These are phyloP conservation scores for Candolleomyces aberdarensis DNA, from an alignment of 768 basidiomycete genomes.

Conservation along the genomic window DNA sequence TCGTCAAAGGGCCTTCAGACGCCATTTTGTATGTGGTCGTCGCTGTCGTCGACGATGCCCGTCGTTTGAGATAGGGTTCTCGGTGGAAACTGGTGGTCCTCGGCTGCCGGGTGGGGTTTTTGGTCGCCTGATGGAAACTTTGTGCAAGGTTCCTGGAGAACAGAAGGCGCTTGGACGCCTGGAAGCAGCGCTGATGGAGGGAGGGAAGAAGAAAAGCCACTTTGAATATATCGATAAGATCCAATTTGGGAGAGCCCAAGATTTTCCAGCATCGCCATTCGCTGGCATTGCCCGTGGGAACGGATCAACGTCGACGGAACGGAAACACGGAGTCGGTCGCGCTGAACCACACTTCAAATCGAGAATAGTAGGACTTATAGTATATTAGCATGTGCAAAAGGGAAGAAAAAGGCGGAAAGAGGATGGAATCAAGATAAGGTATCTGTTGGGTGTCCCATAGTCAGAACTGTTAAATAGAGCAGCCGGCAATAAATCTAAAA, in stretches of 20 bases:
- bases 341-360: no score
- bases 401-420: no score
- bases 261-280: no score
- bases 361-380: no score
- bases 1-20: neutral
- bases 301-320: no score
- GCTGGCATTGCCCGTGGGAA: no score
- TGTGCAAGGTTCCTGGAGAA: neutral
- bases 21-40: neutral
- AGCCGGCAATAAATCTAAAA: no score
- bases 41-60: neutral
- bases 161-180: neutral
- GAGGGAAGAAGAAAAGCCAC: constrained; percentile 1
- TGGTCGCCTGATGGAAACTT: neutral
- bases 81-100: neutral
- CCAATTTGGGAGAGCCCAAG: constrained; percentile 37
- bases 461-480: no score
- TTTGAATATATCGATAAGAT: constrained; percentile 12
- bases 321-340: no score
- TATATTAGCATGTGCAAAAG: no score
- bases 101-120: neutral
- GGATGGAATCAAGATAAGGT: no score
- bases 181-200: neutral
- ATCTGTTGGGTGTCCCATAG: no score
- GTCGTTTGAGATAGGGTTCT: neutral